Base-by-base conservation (phyloP, 345 rosid species). In the Sonneratia caseolaris region DNA sequence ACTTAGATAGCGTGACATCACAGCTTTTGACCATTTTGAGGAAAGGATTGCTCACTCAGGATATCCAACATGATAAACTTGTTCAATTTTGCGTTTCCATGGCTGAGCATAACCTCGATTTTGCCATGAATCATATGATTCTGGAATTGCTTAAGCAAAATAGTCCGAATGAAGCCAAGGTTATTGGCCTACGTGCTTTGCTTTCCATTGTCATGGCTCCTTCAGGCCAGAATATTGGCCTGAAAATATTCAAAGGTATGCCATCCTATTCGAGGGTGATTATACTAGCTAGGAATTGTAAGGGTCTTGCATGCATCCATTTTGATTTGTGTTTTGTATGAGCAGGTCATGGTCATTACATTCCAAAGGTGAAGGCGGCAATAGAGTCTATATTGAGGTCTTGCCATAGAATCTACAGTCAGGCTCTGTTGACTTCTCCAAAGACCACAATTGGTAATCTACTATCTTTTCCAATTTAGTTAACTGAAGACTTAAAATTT, bases 91-190 rank as follows among this genome's bases (percentile, higher is more conserved):
- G 99, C 80, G 99, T 92, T 76, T 87, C 96, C 65, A 86, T 95
- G 75, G 93, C 98, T 36, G 99, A 92, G 64, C 99, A 95, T 86
- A 92, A 95, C 85, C 98, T 92, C 86, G 99, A 95, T 85, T 95
- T 95, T 76, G 82, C 98, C 71, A 95, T 92, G 98, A 95, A 95
- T 78, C 99, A 92, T 80, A 95, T 92, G 99, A 80, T 95, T 49
- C 80, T 95, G 71, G 99, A 92, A 85, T 85, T 95, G 81, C 86
- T 95, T 77, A 95, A 92, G 82, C 97, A 90, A 82, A 97, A 92
- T 79, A 90, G 92, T 86, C 86, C 82, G 69, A 95, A 92, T 80
- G 99, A 95, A 80, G 98, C 98, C 67, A 95, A 92, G 81, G 97
- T 95, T 75, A 89, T 95, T 78, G 99, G 97, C 72, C 94, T 95